Evolutionary conservation across 2,329 filamentous ascomycete genomes (phyloP).

Genomic region (Xylariaceae sp.): DNA sequence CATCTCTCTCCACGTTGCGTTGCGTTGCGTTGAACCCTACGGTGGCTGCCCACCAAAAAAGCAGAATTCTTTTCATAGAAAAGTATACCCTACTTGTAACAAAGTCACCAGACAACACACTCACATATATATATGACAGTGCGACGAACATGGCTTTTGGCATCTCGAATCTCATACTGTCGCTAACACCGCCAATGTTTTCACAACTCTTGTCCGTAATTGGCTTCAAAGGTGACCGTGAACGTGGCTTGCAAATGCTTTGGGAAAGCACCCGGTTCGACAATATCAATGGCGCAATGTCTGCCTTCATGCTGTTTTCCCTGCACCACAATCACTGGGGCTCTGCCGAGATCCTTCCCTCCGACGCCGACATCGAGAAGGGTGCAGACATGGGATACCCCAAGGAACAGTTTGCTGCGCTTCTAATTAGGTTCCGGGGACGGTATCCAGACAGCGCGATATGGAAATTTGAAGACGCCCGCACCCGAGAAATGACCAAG

Average conservation of each 20-base stretch:
- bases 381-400: slow-evolving; percentile 66
- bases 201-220: slow-evolving; percentile 80
- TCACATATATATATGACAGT: slow-evolving; percentile 38
- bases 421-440: slow-evolving; percentile 67
- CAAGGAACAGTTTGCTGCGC: slow-evolving; percentile 54
- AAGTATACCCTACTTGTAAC: not conserved
- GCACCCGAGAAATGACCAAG: slow-evolving; percentile 63
- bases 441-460: slow-evolving; percentile 77
- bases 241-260: slow-evolving; percentile 74
- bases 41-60: too few species aligned
- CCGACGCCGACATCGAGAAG: slow-evolving; percentile 48
- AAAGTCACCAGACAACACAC: not conserved
- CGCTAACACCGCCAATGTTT: slow-evolving; percentile 87
- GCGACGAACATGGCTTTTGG: slow-evolving; percentile 88
- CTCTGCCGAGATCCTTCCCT: slow-evolving; percentile 79
- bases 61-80: not conserved
- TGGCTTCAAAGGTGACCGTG: slow-evolving; percentile 84
- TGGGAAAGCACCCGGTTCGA: slow-evolving; percentile 83
- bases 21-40: not conserved
- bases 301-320: slow-evolving; percentile 70
- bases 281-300: slow-evolving; percentile 89
- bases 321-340: slow-evolving; percentile 87
- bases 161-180: slow-evolving; percentile 77
- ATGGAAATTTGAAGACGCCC: slow-evolving; percentile 84
- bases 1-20: not conserved